These are phyloP conservation scores for Bruguiera sexangula DNA, from an alignment of 345 rosid species.

Conservation along the genomic window DNA sequence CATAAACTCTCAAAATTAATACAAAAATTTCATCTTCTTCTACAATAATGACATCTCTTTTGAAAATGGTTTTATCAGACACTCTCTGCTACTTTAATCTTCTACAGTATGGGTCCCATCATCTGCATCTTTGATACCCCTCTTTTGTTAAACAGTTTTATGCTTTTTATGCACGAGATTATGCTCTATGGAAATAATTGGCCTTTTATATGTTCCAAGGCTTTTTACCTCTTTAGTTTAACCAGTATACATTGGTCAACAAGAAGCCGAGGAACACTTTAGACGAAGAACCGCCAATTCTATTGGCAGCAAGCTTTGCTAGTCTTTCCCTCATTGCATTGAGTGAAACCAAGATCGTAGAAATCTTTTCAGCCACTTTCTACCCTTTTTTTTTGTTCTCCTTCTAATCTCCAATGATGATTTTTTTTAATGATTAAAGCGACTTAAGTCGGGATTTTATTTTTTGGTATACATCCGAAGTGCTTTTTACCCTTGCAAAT, in stretches of 20 bases:
- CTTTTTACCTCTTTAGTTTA: slow-evolving; percentile 10
- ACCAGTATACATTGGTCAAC: slow-evolving; percentile 15
- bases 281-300: not conserved
- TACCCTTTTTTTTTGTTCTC: no score
- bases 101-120: not conserved
- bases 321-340: not conserved
- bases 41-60: slow-evolving; percentile 31
- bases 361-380: not conserved
- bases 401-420: no score
- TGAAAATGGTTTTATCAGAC: slow-evolving; percentile 9
- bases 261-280: slow-evolving; percentile 19
- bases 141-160: slow-evolving; percentile 6
- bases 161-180: not conserved
- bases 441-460: no score
- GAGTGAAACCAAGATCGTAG: not conserved
- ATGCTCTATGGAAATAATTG: not conserved
- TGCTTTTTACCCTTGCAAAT: no score
- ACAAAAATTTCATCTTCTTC: slow-evolving; percentile 22
- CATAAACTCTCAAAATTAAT: slow-evolving; percentile 13
- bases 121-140: slow-evolving; percentile 21
- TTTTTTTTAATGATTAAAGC: no score
- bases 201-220: not conserved
- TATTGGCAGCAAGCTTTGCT: not conserved
- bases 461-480: no score
- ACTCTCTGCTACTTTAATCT: not conserved